Percentiles rank a stretch among this genome's conserved stretches.
Evolutionary conservation across 75 land plant species (phyloP).

Genomic region (Selaginella moellendorffii): DNA sequence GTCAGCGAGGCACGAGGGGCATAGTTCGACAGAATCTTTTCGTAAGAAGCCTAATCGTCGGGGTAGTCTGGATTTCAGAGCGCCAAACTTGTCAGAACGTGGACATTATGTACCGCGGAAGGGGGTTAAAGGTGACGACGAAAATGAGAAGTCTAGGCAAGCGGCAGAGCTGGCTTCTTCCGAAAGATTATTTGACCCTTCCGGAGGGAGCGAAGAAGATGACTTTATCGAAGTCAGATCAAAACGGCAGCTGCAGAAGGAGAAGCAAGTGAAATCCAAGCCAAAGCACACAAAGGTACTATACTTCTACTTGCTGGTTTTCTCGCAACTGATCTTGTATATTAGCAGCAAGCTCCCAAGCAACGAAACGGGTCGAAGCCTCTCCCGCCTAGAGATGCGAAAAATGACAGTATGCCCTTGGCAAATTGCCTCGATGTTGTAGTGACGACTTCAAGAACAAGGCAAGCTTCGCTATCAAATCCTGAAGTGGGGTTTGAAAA

Average conservation of each 20-base stretch:
- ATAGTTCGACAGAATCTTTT: too few species aligned
- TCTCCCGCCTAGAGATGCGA: background rate
- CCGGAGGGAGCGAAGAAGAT: constrained; percentile 74
- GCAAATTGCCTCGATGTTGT: background rate
- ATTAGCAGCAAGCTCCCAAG: constrained; percentile 4
- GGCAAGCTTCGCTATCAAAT: background rate
- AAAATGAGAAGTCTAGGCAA: too few species aligned
- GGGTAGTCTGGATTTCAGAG: too few species aligned
- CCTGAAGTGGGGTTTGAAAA: constrained; percentile 25
- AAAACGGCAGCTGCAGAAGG: constrained; percentile 77
- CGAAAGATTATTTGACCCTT: too few species aligned
- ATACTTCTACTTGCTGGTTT: background rate
- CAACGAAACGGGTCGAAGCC: background rate
- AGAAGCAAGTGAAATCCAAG: constrained; percentile 60
- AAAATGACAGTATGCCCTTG: background rate
- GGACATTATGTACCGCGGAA: too few species aligned
- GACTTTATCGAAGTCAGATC: constrained; percentile 91
- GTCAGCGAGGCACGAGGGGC: too few species aligned
- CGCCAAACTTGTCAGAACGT: too few species aligned
- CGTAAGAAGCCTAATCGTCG: too few species aligned
- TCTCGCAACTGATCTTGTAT: background rate
- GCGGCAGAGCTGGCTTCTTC: too few species aligned
- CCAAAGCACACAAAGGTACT: constrained; percentile 50
- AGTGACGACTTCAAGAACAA: background rate
- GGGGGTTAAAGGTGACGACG: too few species aligned